A percentile compares a stretch with the other conserved stretches of the same genome.
phyloP scores from a whole-genome alignment of 2,329 filamentous ascomycete species.

The Elsinoe perseae region DNA sequence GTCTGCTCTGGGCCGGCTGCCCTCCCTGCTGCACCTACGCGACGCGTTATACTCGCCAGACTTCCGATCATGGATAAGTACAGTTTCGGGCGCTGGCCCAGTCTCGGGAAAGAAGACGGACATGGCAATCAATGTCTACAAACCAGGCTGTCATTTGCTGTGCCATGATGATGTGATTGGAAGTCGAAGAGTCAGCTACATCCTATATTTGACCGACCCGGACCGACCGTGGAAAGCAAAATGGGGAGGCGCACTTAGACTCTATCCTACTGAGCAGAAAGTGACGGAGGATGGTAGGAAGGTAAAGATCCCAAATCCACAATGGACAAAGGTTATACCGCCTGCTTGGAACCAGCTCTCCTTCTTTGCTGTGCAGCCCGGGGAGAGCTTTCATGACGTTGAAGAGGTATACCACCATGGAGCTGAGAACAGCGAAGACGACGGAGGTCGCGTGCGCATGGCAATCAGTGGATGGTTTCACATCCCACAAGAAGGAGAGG shows the following conservation, averaged over 20 bases:
- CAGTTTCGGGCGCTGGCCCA: conserved; percentile 76
- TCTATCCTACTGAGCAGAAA: conserved; percentile 66
- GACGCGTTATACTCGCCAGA: conserved; percentile 86
- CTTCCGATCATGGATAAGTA: conserved; percentile 82
- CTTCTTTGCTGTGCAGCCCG: conserved; percentile 96
- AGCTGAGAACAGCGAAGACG: conserved; percentile 49
- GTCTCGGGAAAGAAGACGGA: conserved; percentile 92
- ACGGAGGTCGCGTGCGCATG: conserved; percentile 80
- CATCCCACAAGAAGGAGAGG: conserved; percentile 89
- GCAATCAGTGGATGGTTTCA: conserved; percentile 99
- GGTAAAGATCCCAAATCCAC: conserved; percentile 71
- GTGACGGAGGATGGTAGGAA: conserved; percentile 57
- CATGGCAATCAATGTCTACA: conserved; percentile 99
- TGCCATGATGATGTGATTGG: conserved; percentile 99
- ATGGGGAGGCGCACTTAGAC: conserved; percentile 85
- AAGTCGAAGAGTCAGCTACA: conserved; percentile 92
- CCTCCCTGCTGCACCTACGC: conserved; percentile 82
- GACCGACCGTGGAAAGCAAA: conserved; percentile 81
- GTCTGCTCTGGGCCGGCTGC: conserved; percentile 73
- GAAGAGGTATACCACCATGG: conserved; percentile 82
- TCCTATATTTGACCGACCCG: conserved; percentile 89
- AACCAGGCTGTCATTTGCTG: conserved; percentile 85
- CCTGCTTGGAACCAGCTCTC: conserved; percentile 96
- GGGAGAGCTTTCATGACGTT: conserved; percentile 98
- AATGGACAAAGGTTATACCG: conserved; percentile 74